Evolutionary conservation across 2,329 filamentous ascomycete species (phyloP).

Genomic region (Aureobasidium sp.): DNA sequence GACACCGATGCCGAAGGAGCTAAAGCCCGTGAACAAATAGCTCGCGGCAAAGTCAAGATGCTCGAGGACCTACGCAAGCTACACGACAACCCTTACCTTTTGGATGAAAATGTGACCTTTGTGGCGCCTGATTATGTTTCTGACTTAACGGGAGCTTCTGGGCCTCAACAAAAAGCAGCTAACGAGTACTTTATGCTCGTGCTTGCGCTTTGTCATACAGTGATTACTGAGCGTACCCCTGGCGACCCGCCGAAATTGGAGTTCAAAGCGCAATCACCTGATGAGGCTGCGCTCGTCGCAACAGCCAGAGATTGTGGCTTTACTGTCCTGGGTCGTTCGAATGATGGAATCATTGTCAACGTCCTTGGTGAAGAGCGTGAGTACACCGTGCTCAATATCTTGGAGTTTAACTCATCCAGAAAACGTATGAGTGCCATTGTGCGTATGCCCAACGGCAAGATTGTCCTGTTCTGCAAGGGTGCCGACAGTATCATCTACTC

Average conservation of each 20-base stretch:
- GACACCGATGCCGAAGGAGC: slow-evolving; percentile 74
- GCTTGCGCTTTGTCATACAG: slow-evolving; percentile 90
- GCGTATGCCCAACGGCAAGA: slow-evolving; percentile 81
- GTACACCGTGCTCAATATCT: slow-evolving; percentile 83
- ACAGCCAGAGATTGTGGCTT: slow-evolving; percentile 95
- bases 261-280: slow-evolving; percentile 95
- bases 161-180: slow-evolving; percentile 64
- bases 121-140: slow-evolving; percentile 81
- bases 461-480: slow-evolving; percentile 92
- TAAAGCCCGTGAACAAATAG: slow-evolving; percentile 67
- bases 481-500: slow-evolving; percentile 97
- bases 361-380: slow-evolving; percentile 76
- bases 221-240: slow-evolving; percentile 81
- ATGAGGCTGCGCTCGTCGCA: slow-evolving; percentile 87
- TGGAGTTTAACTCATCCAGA: slow-evolving; percentile 94
- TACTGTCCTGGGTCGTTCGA: slow-evolving; percentile 72
- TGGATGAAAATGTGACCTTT: slow-evolving; percentile 85
- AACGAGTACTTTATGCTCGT: slow-evolving; percentile 91
- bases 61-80: slow-evolving; percentile 63
- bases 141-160: slow-evolving; percentile 70
- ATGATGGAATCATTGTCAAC: slow-evolving; percentile 76
- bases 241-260: slow-evolving; percentile 86
- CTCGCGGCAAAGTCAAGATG: slow-evolving; percentile 63
- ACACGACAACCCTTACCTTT: slow-evolving; percentile 82
- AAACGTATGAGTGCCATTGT: slow-evolving; percentile 98